Evolutionary conservation across 257 asterid genomes (phyloP), one percentile per base, ranked within the genome.

Genomic region (Fraxinus americana): DNA sequence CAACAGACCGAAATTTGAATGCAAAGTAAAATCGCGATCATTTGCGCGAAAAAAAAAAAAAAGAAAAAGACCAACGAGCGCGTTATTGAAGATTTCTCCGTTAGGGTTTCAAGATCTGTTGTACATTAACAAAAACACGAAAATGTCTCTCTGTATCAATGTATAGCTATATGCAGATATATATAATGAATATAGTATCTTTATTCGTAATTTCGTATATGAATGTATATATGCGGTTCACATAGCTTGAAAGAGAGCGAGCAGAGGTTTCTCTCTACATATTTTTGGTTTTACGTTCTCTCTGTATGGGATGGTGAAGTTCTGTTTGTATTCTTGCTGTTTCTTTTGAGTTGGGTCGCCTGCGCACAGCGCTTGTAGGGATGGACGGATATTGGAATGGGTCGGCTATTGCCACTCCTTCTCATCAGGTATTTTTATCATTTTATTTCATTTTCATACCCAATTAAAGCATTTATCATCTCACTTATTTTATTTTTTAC

Each of bases 261-360:
- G 19, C 36, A 27, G 36, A 9, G 19, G 35, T 50, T 38, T 73
- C 74, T 81, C 43, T 71, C 65, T 73, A 21, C 13, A 21, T 35
- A 30, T 30, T 66, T 50, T 32, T 80, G n/a, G 59, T 14, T 48
- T 4, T 14, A 48, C n/a, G 9, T 35, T 82, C 80, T 73, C 79
- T 81, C 77, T 73, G 39, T 68, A 54, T 4, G 11, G 74, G 63
- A 68, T 70, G 84, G 77, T 25, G 69, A 63, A 74, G 81, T 27
- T 63, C 69, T 63, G 36, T 63, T 63, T 73, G 29, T 59, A 81
- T 84, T 76, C 70, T 74, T 75, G 75, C 71, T 66, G 67, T 43
- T 84, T 78, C 71, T 71, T 84, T 75, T 52, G 83, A 82, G 86
- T 82, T 84, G 81, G 82, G 85, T 80, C 83, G 85, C 85, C 88